Evolutionary conservation across 805 yeast species (phyloP).

Genomic region (Candida jianshihensis): DNA sequence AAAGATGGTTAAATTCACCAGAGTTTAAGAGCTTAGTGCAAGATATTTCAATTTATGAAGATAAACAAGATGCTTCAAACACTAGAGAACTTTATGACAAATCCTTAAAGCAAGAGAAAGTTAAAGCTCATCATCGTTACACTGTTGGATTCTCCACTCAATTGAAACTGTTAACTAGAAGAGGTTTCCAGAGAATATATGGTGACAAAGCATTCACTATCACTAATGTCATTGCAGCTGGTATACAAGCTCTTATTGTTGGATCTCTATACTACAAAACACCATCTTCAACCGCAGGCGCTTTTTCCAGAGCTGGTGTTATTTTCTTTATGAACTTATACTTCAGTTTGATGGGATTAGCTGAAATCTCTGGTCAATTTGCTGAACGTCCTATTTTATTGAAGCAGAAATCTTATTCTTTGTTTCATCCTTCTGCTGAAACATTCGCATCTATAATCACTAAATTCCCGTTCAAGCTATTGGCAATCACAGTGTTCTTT

Average conservation of each 20-base stretch:
- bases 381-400: slow-evolving; percentile 54
- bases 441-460: slow-evolving; percentile 56
- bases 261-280: slow-evolving; percentile 52
- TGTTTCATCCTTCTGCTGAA: slow-evolving; percentile 71
- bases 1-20: slow-evolving; percentile 38
- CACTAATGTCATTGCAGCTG: slow-evolving; percentile 35
- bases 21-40: slow-evolving; percentile 30
- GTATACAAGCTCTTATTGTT: slow-evolving; percentile 43
- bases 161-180: slow-evolving; percentile 33
- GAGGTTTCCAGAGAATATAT: slow-evolving; percentile 40
- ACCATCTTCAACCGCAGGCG: slow-evolving; percentile 33
- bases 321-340: slow-evolving; percentile 58
- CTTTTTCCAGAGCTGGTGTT: slow-evolving; percentile 50
- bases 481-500: too few species aligned
- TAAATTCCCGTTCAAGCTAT: slow-evolving; percentile 55
- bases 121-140: slow-evolving; percentile 42
- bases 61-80: slow-evolving; percentile 6
- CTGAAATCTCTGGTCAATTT: slow-evolving; percentile 47
- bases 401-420: slow-evolving; percentile 65
- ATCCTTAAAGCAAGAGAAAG: too few species aligned
- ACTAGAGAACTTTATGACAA: slow-evolving; percentile 20
- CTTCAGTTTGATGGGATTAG: slow-evolving; percentile 48
- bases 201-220: slow-evolving; percentile 41
- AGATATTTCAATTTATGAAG: slow-evolving; percentile 33
- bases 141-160: slow-evolving; percentile 46